Evolutionary conservation across 108 stramenopile genomes (phyloP), one percentile per base, ranked within the genome.

Genomic region (Nitzschia inconspicua): DNA sequence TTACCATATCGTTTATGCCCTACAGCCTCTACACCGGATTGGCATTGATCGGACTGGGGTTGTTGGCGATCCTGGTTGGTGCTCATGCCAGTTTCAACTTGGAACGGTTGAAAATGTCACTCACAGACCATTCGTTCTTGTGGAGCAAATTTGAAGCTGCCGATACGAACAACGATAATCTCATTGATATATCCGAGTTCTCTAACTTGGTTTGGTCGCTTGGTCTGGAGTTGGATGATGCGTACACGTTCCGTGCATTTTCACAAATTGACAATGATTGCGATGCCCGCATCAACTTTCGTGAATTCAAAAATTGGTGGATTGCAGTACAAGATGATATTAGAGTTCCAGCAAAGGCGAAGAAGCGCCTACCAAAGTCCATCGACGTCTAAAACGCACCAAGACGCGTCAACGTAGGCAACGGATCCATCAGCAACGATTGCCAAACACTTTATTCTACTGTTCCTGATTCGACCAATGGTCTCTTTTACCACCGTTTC

Each of bases 291-390:
- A 72, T 78, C n/a, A 43, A 50, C 28, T 82, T 78, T 68, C 48
- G 63, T n/a, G 73, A 82, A 20, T 78, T 82, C 70, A 57, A 47
- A 32, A 40, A 51, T 8, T 84, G 82, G 78, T 77, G 80, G 80
- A 70, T 70, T n/a, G 68, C 60, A 10, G 41, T 52, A 26, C 68
- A 70, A 28, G 60, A 61, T 20, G 46, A 32, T 24, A n/a, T n/a
- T n/a, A n/a, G 35, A 34, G 32, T 54, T n/a, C n/a, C n/a, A n/a
- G n/a, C n/a, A n/a, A n/a, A n/a, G n/a, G n/a, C n/a, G n/a, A n/a
- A n/a, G n/a, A n/a, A n/a, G n/a, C n/a, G n/a, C n/a, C n/a, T n/a
- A n/a, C n/a, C n/a, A n/a, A n/a, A n/a, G n/a, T n/a, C n/a, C n/a
- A n/a, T n/a, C n/a, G n/a, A n/a, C n/a, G n/a, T n/a, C n/a, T n/a